A percentile compares a stretch with the other conserved stretches of the same genome.
Conservation (phyloP, 2,329 filamentous ascomycete genomes). For the Aspergillus jensenii region DNA sequence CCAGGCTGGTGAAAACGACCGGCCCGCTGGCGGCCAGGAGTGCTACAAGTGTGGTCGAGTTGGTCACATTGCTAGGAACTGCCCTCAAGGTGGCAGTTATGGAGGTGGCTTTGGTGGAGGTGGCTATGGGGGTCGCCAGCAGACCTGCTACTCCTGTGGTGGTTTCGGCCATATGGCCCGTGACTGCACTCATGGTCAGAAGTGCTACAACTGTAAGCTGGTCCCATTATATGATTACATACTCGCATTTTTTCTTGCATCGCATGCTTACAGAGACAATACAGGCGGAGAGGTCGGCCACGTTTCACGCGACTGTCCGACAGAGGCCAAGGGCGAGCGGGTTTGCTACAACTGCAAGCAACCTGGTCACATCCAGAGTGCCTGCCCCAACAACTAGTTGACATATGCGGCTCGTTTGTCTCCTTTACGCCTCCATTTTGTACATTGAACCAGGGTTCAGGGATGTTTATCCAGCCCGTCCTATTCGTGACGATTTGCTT, state of each 20-base stretch:
- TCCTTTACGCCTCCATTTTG: constrained; percentile 23
- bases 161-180: constrained; percentile 96
- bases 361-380: constrained; percentile 86
- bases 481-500: constrained; percentile 27
- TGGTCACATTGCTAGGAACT: constrained; percentile 84
- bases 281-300: constrained; percentile 81
- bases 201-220: constrained; percentile 94
- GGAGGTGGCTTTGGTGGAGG: constrained; percentile 45
- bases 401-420: constrained; percentile 21
- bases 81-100: constrained; percentile 50
- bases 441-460: constrained; percentile 17
- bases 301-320: constrained; percentile 92
- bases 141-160: constrained; percentile 98
- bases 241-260: not conserved
- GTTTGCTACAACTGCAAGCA: constrained; percentile 97
- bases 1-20: constrained; percentile 47
- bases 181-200: constrained; percentile 98
- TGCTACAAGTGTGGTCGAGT: constrained; percentile 99
- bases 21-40: constrained; percentile 60
- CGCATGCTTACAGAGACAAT: constrained; percentile 1
- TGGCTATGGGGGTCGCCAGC: constrained; percentile 57
- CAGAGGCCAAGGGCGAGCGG: constrained; percentile 85
- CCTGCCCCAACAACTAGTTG: constrained; percentile 82
- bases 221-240: not conserved
- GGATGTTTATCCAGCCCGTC: constrained; percentile 13